These are phyloP conservation scores for Boletus reticuloceps DNA, from an alignment of 768 basidiomycete species.

Conservation along the genomic window DNA sequence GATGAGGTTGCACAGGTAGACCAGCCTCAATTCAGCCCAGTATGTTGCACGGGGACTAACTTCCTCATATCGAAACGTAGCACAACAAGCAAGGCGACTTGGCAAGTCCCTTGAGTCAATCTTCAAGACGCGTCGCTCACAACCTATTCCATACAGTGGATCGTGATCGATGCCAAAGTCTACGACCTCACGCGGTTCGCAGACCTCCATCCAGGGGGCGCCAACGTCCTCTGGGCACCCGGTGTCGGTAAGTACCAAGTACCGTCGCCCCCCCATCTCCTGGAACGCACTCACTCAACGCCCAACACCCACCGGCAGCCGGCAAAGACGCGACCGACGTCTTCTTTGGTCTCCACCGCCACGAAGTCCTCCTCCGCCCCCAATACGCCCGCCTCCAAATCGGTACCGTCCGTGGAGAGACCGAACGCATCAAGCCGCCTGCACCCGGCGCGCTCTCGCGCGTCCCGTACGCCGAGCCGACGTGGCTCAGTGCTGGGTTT, in stretches of 20 bases:
- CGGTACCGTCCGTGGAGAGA: constrained; percentile 57
- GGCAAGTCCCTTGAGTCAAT: constrained; percentile 38
- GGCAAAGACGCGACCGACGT: constrained; percentile 74
- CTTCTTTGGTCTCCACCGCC: constrained; percentile 85
- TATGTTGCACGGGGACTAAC: background rate
- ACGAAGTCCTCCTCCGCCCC: constrained; percentile 73
- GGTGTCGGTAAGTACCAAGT: constrained; percentile 52
- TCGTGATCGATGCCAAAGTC: constrained; percentile 77
- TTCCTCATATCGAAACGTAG: constrained; percentile 38
- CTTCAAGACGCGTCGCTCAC: background rate
- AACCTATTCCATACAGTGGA: constrained; percentile 51
- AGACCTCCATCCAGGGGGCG: constrained; percentile 80
- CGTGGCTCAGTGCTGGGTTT: constrained; percentile 71
- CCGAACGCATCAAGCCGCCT: constrained; percentile 51
- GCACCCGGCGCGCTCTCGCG: constrained; percentile 63
- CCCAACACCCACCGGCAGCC: constrained; percentile 35
- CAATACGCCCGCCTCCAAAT: constrained; percentile 72
- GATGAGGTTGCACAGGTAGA: constrained; percentile 70
- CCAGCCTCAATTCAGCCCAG: background rate
- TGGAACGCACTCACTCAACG: background rate
- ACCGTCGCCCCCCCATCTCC: background rate
- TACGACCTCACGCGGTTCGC: constrained; percentile 82
- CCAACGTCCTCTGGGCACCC: constrained; percentile 65
- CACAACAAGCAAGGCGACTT: constrained; percentile 87
- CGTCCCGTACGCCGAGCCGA: constrained; percentile 85